Conservation (phyloP, 2,329 filamentous ascomycete species). For the Pseudogymnoascus sp. region DNA sequence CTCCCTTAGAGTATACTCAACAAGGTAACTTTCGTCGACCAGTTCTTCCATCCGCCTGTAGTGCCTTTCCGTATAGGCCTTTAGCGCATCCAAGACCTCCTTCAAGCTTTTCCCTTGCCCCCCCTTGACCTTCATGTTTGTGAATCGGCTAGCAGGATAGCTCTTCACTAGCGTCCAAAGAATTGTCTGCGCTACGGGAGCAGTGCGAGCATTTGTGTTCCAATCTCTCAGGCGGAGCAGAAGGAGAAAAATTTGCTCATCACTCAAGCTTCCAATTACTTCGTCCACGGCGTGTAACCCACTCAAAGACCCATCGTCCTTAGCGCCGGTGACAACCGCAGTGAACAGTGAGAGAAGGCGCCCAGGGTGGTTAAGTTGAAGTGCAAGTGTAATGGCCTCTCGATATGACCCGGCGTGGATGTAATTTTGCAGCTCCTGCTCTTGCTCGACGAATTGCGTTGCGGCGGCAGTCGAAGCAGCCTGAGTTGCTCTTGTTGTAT, state of each 20-base stretch:
- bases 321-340: slow-evolving; percentile 57
- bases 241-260: slow-evolving; percentile 78
- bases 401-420: slow-evolving; percentile 82
- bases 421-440: slow-evolving; percentile 89
- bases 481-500: slow-evolving; percentile 77
- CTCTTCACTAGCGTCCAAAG: slow-evolving; percentile 70
- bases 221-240: slow-evolving; percentile 82
- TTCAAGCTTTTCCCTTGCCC: slow-evolving; percentile 58
- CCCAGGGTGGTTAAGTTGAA: slow-evolving; percentile 90
- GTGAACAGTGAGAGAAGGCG: slow-evolving; percentile 79
- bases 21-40: slow-evolving; percentile 86
- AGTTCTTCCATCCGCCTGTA: slow-evolving; percentile 84
- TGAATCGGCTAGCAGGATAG: slow-evolving; percentile 72
- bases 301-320: slow-evolving; percentile 55
- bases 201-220: slow-evolving; percentile 91
- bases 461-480: slow-evolving; percentile 65
- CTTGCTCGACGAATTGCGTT: slow-evolving; percentile 78
- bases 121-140: slow-evolving; percentile 56
- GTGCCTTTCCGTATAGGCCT: slow-evolving; percentile 86
- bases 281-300: slow-evolving; percentile 69
- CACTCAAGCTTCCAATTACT: slow-evolving; percentile 68
- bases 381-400: slow-evolving; percentile 82
- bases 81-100: slow-evolving; percentile 79
- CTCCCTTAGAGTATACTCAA: slow-evolving; percentile 86
- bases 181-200: slow-evolving; percentile 76